Conservation (phyloP, 2,329 filamentous ascomycete species). For the Gaeumannomyces sp. region DNA sequence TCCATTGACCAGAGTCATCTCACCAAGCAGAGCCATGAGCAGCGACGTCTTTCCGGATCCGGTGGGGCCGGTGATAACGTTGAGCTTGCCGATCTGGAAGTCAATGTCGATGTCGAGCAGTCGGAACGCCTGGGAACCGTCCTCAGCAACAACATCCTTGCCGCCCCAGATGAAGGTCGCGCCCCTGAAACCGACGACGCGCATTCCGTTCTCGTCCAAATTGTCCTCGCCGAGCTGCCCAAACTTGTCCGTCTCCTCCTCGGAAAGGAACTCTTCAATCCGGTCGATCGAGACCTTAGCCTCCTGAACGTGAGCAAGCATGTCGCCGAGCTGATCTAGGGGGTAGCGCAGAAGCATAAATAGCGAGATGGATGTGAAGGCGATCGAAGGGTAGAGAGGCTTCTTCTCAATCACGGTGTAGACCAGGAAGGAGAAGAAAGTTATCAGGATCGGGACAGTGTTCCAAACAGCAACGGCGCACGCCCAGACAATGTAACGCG, state of each 20-base stretch:
- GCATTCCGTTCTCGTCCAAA: constrained; percentile 59
- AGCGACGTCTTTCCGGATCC: constrained; percentile 94
- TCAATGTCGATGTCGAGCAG: constrained; percentile 77
- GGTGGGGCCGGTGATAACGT: constrained; percentile 87
- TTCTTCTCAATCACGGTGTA: constrained; percentile 90
- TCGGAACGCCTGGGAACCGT: constrained; percentile 69
- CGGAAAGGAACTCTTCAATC: constrained; percentile 86
- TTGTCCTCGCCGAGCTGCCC: constrained; percentile 69
- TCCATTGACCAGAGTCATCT: constrained; percentile 85
- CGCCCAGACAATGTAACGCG: constrained; percentile 86
- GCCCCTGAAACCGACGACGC: constrained; percentile 76
- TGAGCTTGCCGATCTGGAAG: constrained; percentile 80
- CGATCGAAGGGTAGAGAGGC: constrained; percentile 81
- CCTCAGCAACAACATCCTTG: constrained; percentile 52
- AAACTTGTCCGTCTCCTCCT: constrained; percentile 96
- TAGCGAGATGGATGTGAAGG: constrained; percentile 92
- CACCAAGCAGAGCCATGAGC: constrained; percentile 89
- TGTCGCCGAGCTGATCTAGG: constrained; percentile 92
- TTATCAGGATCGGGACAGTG: constrained; percentile 89
- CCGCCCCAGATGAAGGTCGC: constrained; percentile 88
- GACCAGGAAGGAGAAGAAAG: constrained; percentile 90
- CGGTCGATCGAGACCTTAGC: constrained; percentile 95
- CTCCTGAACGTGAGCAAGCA: constrained; percentile 97
- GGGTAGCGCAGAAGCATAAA: constrained; percentile 92
- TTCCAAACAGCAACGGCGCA: constrained; percentile 93